Conservation (phyloP, 1,284 basidiomycete species). For the Rhodofomes roseus region DNA sequence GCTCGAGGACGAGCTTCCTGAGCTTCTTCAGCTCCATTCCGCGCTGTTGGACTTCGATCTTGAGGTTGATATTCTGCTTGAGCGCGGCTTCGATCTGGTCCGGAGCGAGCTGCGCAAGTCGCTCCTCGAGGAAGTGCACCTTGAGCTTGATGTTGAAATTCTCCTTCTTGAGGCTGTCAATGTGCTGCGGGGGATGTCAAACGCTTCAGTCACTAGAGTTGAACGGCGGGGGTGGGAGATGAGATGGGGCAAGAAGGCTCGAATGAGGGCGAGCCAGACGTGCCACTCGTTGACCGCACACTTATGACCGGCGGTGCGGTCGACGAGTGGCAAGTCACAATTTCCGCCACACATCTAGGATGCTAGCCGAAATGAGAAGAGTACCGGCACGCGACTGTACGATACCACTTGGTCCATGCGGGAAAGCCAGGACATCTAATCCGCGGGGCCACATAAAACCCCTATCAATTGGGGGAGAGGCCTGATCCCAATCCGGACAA, state of each 20-base stretch:
- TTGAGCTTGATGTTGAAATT: slow-evolving; percentile 94
- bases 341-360: too few species aligned
- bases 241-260: neutral
- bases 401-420: too few species aligned
- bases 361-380: too few species aligned
- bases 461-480: too few species aligned
- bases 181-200: slow-evolving; percentile 54
- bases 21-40: slow-evolving; percentile 92
- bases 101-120: slow-evolving; percentile 82
- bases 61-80: slow-evolving; percentile 92
- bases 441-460: too few species aligned
- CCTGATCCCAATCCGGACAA: too few species aligned
- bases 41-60: slow-evolving; percentile 88
- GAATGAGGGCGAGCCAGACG: neutral
- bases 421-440: too few species aligned
- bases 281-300: neutral
- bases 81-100: slow-evolving; percentile 90
- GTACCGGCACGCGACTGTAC: too few species aligned
- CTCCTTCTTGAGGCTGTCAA: slow-evolving; percentile 92
- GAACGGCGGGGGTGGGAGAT: neutral
- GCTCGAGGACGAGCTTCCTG: slow-evolving; percentile 83
- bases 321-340: neutral
- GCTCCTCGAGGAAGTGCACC: slow-evolving; percentile 91
- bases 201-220: neutral
- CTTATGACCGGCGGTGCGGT: neutral